Conservation (phyloP, 2,329 filamentous ascomycete species). For the Xylaria sp. region DNA sequence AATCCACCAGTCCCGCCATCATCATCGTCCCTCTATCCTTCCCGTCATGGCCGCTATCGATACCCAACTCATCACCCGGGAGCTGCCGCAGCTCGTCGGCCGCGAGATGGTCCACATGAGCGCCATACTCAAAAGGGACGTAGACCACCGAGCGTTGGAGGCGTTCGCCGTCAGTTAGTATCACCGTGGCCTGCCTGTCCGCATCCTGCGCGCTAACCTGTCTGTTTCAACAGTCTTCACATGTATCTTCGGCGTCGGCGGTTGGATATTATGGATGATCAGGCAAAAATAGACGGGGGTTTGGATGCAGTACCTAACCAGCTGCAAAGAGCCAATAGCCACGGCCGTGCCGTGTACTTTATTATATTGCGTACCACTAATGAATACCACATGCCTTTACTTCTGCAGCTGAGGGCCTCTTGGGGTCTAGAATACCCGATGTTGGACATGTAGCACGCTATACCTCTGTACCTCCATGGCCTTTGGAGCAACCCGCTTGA, state of each 20-base stretch:
- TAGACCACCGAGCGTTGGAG: conserved; percentile 28
- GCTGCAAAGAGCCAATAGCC: too few relatives aligned
- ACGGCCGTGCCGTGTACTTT: too few relatives aligned
- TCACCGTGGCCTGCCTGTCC: not conserved
- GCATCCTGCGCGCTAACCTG: not conserved
- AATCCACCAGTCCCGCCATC: not conserved
- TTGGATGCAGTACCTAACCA: too few relatives aligned
- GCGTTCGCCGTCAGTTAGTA: conserved; percentile 25
- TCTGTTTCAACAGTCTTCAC: conserved; percentile 11
- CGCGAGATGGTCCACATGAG: conserved; percentile 26
- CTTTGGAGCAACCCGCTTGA: too few relatives aligned
- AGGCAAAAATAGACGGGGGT: conserved; percentile 24
- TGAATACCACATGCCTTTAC: too few relatives aligned
- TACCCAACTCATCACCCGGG: conserved; percentile 20
- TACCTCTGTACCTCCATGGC: too few relatives aligned
- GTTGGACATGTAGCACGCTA: too few relatives aligned
- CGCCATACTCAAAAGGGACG: conserved; percentile 23
- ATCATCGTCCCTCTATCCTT: too few relatives aligned
- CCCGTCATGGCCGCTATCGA: conserved; percentile 25
- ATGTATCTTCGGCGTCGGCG: conserved; percentile 28
- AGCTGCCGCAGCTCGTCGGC: conserved; percentile 24
- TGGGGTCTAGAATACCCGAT: too few relatives aligned
- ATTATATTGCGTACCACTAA: too few relatives aligned
- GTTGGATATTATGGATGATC: conserved; percentile 30
- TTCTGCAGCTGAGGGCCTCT: too few relatives aligned